phyloP scores from a whole-genome alignment of 2,329 filamentous ascomycete genomes.

The Beauveria australis region DNA sequence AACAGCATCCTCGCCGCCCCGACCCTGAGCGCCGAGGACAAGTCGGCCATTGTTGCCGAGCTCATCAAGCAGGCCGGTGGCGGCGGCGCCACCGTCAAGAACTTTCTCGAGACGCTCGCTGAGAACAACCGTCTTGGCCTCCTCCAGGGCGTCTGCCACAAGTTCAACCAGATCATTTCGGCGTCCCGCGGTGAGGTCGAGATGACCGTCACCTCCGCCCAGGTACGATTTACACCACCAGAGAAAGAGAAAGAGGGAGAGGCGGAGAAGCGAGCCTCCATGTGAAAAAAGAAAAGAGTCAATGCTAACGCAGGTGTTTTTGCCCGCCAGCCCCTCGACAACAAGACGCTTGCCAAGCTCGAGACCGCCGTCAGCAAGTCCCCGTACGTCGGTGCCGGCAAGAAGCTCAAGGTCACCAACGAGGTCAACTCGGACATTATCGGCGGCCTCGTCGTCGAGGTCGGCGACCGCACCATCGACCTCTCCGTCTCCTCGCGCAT shows the following conservation, averaged over 20 bases:
- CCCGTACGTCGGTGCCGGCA: slow-evolving; percentile 75
- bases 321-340: slow-evolving; percentile 66
- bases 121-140: slow-evolving; percentile 92
- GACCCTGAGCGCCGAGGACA: slow-evolving; percentile 70
- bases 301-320: slow-evolving; percentile 17
- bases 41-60: slow-evolving; percentile 77
- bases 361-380: slow-evolving; percentile 87
- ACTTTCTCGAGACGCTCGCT: slow-evolving; percentile 83
- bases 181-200: slow-evolving; percentile 90
- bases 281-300: background rate
- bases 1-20: slow-evolving; percentile 66
- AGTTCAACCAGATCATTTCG: slow-evolving; percentile 82
- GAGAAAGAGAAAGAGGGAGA: too few relatives aligned
- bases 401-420: slow-evolving; percentile 97
- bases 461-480: slow-evolving; percentile 96
- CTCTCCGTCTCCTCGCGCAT: slow-evolving; percentile 92
- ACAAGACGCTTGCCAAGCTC: slow-evolving; percentile 74
- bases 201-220: slow-evolving; percentile 81
- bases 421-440: slow-evolving; percentile 94
- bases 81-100: slow-evolving; percentile 79
- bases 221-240: slow-evolving; percentile 45
- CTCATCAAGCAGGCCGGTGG: slow-evolving; percentile 73
- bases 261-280: background rate
- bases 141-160: slow-evolving; percentile 72
- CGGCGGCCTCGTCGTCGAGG: slow-evolving; percentile 89